Evolutionary conservation across 495 filamentous ascomycete genomes (phyloP), one percentile per base, ranked within the genome.

Genomic region (Daldinia childiae): DNA sequence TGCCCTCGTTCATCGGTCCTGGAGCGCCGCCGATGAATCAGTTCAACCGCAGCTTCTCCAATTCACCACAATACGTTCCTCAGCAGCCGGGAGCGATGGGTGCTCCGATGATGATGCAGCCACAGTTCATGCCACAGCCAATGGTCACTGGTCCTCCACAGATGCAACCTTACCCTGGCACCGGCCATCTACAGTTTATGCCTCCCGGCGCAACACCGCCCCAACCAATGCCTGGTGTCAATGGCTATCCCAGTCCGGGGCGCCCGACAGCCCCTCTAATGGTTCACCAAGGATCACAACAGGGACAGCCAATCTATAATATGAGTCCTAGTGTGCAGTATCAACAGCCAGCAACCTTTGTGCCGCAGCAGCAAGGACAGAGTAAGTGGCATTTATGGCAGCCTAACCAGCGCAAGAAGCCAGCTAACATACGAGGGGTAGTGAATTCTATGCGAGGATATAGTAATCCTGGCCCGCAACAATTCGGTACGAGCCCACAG

Each of bases 161-260:
- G 74, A 90, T 94, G 85, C 88, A 86, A 39, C 91, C 93, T 79
- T 91, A 93, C 52, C 87, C 90, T 12, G 87, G 85, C 61, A 83
- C 78, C 39, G 83, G 81, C 29, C 80, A 82, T 34, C 76, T 79
- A 30, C 43, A 48, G 17, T 91, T 85, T 82, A 72, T 95, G 86
- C 82, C 90, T 76, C 66, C 89, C 81, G 80, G 87, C 65, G 73
- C 78, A 15, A 87, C 87, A 17, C 88, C 89, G 43, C 88, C 89
- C 11, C 88, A 90, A 77, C 85, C 87, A 9, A 83, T 86, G 72
- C 80, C 82, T 19, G 83, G 80, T 12, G 43, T 48, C 17, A 85
- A 89, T 74, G 92, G 92, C 17, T 97, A 91, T 79, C 91, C 92
- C n/a, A 95, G 92, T 74, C 92, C 93, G 0, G 88, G 92, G 58